Evolutionary conservation across 2,329 filamentous ascomycete species (phyloP).

Genomic region (Colletotrichum musicola): DNA sequence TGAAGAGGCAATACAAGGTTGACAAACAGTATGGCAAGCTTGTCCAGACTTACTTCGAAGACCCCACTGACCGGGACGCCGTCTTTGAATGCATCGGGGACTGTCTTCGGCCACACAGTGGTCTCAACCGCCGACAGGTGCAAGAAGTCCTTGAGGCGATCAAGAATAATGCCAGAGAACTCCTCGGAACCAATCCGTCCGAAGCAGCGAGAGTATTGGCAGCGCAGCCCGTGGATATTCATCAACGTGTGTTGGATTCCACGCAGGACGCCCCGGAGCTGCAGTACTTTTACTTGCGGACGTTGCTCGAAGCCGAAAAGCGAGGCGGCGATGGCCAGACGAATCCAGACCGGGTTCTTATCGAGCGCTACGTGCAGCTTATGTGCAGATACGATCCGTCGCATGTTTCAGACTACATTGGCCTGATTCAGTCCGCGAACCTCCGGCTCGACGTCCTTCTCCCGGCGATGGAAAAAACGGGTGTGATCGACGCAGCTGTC

Average conservation of each 20-base stretch:
- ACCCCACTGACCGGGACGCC: slow-evolving; percentile 78
- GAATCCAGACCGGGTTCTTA: slow-evolving; percentile 67
- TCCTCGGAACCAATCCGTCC: slow-evolving; percentile 76
- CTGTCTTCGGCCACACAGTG: slow-evolving; percentile 75
- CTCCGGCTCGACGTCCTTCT: slow-evolving; percentile 79
- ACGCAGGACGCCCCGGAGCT: slow-evolving; percentile 71
- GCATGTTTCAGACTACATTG: slow-evolving; percentile 89
- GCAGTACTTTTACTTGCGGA: slow-evolving; percentile 82
- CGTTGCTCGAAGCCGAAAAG: slow-evolving; percentile 74
- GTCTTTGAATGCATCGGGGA: slow-evolving; percentile 86
- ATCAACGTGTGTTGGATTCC: slow-evolving; percentile 74
- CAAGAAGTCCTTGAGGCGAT: slow-evolving; percentile 78
- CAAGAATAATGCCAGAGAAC: slow-evolving; percentile 71
- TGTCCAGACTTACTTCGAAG: slow-evolving; percentile 86
- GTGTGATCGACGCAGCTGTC: slow-evolving; percentile 92
- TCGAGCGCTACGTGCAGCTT: slow-evolving; percentile 88
- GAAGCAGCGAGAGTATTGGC: slow-evolving; percentile 76
- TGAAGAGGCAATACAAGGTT: slow-evolving; percentile 87
- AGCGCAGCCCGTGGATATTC: slow-evolving; percentile 71
- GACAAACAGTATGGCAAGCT: slow-evolving; percentile 86
- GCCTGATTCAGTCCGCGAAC: slow-evolving; percentile 80
- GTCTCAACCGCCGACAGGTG: slow-evolving; percentile 76
- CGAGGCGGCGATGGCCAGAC: slow-evolving; percentile 48
- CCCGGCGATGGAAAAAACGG: slow-evolving; percentile 88
- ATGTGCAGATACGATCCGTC: slow-evolving; percentile 88